phyloP scores from a whole-genome alignment of 305 asterid genomes.

The Fraxinus latifolia region DNA sequence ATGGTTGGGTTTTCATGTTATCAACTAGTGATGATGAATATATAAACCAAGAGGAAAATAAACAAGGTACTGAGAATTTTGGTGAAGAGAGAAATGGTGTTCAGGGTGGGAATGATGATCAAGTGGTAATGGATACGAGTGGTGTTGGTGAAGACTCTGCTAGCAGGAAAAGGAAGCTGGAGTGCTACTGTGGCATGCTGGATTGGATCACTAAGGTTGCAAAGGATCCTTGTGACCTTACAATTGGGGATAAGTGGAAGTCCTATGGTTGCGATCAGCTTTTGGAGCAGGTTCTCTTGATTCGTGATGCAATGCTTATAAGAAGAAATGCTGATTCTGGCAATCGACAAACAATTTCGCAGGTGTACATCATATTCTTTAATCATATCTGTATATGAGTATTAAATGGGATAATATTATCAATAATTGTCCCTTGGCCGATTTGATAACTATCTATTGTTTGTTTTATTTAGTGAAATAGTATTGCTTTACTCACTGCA shows the following conservation, averaged over 20 bases:
- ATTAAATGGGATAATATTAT: constrained; percentile 9
- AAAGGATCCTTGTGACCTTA: constrained; percentile 48
- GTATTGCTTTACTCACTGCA: not conserved
- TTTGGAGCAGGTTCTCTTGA: constrained; percentile 55
- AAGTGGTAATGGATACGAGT: not conserved
- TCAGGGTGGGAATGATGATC: constrained; percentile 22
- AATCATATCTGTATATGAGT: constrained; percentile 7
- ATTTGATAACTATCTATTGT: not conserved
- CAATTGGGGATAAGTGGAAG: constrained; percentile 51
- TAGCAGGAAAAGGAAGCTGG: constrained; percentile 47
- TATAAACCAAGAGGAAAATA: constrained; percentile 8
- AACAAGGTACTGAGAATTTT: constrained; percentile 14
- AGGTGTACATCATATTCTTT: constrained; percentile 40
- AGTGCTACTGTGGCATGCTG: constrained; percentile 34
- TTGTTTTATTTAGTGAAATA: not conserved
- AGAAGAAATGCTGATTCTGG: constrained; percentile 37
- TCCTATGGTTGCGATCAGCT: constrained; percentile 37
- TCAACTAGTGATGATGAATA: constrained; percentile 17
- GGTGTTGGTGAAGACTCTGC: not conserved
- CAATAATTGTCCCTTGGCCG: not conserved
- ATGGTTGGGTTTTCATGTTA: constrained; percentile 20
- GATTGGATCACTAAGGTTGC: constrained; percentile 50
- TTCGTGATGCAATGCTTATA: constrained; percentile 45
- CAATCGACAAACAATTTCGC: constrained; percentile 41
- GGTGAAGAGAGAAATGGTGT: constrained; percentile 13